Evolutionary conservation across 441 rosid species (phyloP), one percentile per base, ranked within the genome.

Genomic region (Jatropha multifida): DNA sequence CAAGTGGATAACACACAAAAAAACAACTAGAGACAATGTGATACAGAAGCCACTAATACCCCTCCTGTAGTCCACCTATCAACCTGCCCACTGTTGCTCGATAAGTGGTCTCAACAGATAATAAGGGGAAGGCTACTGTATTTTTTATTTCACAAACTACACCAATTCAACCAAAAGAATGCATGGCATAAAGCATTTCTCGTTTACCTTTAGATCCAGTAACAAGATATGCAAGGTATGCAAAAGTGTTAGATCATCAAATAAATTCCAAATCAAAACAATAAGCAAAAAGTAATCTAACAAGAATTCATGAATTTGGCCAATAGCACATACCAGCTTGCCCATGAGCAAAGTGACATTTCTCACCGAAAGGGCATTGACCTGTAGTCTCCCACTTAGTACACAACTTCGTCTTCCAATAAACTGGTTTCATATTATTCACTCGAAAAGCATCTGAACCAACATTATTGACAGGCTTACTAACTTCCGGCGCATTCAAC

Each of bases 321-420:
- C 61, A 79, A 77, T 54, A 76, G 20, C 26, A 55, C 56, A 68
- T 85, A 96, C 99, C 98, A 81, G 96, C 82, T 81, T 82, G 90
- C 11, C 99, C 98, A 82, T 96, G 98, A 79, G 97, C 99, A 81
- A 90, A 94, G 89, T 91, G 92, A 54, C 98, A 92, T 74, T 91
- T 94, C 64, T 94, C 97, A 0, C 97, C 96, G 70, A 91, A 96
- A 69, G 92, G 97, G 58, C 99, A 94, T 27, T 91, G 97, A 74
- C 97, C 92, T 0, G 91, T 87, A 13, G 81, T 82, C 78, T 92
- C 93, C 89, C 88, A 94, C 81, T 94, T 94, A 37, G 83, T 84
- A 72, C 99, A 96, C 77, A 90, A 72, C 86, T 87, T 96, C 40
- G 98, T 96, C 89, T 90, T 96, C 98, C 99, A 94, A 76, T 84